Evolutionary conservation across 495 filamentous ascomycete genomes (phyloP).

Genomic region (Hyphodiscus hymeniophilus): DNA sequence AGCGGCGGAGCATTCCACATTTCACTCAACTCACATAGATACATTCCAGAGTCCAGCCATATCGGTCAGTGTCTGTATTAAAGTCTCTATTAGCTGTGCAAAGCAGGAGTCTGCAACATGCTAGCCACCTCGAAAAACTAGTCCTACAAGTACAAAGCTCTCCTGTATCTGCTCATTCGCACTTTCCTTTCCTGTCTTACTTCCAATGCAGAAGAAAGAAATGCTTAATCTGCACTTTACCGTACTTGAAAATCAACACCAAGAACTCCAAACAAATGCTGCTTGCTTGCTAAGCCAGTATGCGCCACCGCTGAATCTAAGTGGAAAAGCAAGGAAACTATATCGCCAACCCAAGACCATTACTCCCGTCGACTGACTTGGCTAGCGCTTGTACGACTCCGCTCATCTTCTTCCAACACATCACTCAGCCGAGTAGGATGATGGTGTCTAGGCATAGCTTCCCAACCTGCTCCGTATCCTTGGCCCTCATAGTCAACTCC

Average conservation of each 20-base stretch:
- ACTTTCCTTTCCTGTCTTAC: too few species aligned
- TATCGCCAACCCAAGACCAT: conserved; percentile 1
- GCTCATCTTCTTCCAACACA: conserved; percentile 79
- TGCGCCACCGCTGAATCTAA: not conserved
- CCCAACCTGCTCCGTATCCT: conserved; percentile 60
- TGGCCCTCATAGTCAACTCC: conserved; percentile 50
- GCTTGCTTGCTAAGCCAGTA: not conserved
- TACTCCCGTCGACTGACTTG: conserved; percentile 17
- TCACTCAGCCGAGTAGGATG: conserved; percentile 93
- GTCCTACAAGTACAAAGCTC: conserved; percentile 11
- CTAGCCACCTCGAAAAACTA: conserved; percentile 2
- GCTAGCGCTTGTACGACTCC: conserved; percentile 49
- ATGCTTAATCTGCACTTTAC: too few species aligned
- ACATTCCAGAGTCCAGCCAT: conserved; percentile 13
- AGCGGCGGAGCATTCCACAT: not conserved
- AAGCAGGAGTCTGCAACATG: not conserved
- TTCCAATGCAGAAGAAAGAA: too few species aligned
- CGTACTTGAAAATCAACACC: conserved; percentile 1
- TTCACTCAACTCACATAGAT: not conserved
- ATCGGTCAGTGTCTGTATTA: not conserved
- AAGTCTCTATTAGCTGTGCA: not conserved
- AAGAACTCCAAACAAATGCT: conserved; percentile 5
- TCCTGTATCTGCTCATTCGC: not conserved
- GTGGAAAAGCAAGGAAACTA: not conserved
- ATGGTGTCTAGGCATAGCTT: conserved; percentile 75